phyloP scores from a whole-genome alignment of 163 green algal genomes.

The Chlorella variabilis region DNA sequence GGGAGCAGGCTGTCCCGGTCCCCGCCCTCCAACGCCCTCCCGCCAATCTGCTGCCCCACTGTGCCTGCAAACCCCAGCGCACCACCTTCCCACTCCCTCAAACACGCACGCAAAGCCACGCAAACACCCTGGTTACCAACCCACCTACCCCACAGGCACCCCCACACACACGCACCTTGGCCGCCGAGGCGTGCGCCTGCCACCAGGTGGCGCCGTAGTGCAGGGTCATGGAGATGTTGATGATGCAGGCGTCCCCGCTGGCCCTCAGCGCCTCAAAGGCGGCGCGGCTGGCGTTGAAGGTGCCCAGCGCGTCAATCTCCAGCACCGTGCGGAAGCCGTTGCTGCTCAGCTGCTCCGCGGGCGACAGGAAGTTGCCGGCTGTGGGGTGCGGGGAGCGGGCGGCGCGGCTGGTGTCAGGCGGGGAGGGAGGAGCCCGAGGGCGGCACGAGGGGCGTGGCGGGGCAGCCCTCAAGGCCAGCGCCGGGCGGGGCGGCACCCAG shows the following conservation, averaged over 20 bases:
- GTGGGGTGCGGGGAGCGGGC: not conserved
- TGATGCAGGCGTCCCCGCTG: slow-evolving; percentile 57
- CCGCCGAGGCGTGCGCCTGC: slow-evolving; percentile 63
- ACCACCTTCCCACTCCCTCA: no score
- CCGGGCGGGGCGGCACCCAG: no score
- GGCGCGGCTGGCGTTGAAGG: slow-evolving; percentile 77
- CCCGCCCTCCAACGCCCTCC: no score
- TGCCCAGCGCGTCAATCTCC: slow-evolving; percentile 96
- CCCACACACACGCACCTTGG: slow-evolving; percentile 30
- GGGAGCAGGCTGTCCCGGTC: no score
- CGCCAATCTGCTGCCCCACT: no score
- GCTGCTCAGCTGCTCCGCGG: slow-evolving; percentile 82
- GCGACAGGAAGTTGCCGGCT: slow-evolving; percentile 94
- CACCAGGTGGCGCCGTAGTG: slow-evolving; percentile 97
- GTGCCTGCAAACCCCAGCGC: no score
- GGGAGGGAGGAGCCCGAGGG: not conserved
- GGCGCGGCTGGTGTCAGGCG: no score
- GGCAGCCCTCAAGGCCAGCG: no score
- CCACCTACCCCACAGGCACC: no score
- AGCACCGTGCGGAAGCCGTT: slow-evolving; percentile 96
- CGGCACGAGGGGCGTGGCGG: no score
- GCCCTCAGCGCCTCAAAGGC: not conserved
- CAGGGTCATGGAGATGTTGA: slow-evolving; percentile 96
- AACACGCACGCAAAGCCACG: not conserved
- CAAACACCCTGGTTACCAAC: not conserved